Evolutionary conservation across 2,329 filamentous ascomycete genomes (phyloP).

Genomic region (Talaromyces albobiverticillius): DNA sequence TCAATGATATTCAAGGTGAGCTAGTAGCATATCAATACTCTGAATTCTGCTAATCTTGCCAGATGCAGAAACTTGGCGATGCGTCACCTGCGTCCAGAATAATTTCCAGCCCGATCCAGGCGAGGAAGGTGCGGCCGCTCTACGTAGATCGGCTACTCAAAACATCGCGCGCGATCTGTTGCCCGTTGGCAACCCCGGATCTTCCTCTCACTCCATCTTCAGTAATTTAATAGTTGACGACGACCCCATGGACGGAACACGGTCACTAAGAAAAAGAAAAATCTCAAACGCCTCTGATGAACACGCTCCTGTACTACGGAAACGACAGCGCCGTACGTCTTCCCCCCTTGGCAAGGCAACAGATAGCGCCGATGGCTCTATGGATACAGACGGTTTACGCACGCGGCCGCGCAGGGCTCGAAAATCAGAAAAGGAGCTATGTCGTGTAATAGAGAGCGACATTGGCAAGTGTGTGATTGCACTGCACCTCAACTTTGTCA

Average conservation of each 20-base stretch:
- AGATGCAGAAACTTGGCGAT: slow-evolving; percentile 63
- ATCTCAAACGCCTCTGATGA: slow-evolving; percentile 65
- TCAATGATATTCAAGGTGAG: slow-evolving; percentile 64
- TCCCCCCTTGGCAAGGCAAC: slow-evolving; percentile 18
- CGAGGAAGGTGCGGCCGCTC: slow-evolving; percentile 21
- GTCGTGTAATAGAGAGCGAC: slow-evolving; percentile 39
- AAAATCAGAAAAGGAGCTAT: slow-evolving; percentile 39
- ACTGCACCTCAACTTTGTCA: slow-evolving; percentile 56
- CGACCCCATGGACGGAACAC: slow-evolving; percentile 71
- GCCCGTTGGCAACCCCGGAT: slow-evolving; percentile 62
- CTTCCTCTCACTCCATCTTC: slow-evolving; percentile 74
- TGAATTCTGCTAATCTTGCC: slow-evolving; percentile 2
- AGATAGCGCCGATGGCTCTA: slow-evolving; percentile 21
- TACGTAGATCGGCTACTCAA: slow-evolving; percentile 56
- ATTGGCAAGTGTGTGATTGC: slow-evolving; percentile 54
- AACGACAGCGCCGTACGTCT: slow-evolving; percentile 34
- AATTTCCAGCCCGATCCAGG: slow-evolving; percentile 32
- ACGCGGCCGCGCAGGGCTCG: slow-evolving; percentile 60
- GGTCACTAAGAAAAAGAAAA: slow-evolving; percentile 79
- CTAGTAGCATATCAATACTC: slow-evolving; percentile 14
- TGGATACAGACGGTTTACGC: slow-evolving; percentile 21
- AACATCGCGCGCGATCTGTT: slow-evolving; percentile 70
- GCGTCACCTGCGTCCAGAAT: slow-evolving; percentile 53
- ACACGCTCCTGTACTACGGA: slow-evolving; percentile 49
- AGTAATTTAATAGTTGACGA: slow-evolving; percentile 69